A percentile compares a stretch with the other conserved stretches of the same genome.
Evolutionary conservation across 192 early-diverging fungal genomes (phyloP).

Genomic region (Neocallimastix lanati): DNA sequence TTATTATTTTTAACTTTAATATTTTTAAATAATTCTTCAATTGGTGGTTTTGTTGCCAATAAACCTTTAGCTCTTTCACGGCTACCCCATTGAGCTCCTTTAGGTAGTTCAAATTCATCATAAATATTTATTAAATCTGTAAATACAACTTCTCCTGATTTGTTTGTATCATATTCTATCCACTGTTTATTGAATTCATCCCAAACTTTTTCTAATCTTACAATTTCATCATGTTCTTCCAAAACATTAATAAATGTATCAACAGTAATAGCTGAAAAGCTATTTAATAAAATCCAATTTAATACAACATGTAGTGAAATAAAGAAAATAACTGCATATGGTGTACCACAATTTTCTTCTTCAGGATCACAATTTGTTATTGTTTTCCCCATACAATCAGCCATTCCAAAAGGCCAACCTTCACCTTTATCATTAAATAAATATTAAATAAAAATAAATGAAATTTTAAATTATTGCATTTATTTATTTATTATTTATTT

Average conservation of each 20-base stretch:
- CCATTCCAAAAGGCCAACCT: background rate
- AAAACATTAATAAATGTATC: background rate
- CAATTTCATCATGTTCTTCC: background rate
- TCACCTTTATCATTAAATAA: too few species aligned
- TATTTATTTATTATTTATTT: too few species aligned
- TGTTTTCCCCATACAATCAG: background rate
- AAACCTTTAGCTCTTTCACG: background rate
- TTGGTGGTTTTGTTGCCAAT: background rate
- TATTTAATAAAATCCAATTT: background rate
- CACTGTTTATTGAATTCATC: background rate
- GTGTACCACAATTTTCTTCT: background rate
- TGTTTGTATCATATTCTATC: background rate
- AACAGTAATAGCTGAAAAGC: background rate
- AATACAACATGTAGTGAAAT: background rate
- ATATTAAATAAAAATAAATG: too few species aligned
- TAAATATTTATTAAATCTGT: background rate
- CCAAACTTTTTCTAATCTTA: background rate
- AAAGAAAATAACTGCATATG: background rate
- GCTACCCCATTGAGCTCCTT: background rate
- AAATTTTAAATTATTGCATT: too few species aligned
- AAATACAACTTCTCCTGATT: background rate
- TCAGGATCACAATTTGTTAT: background rate
- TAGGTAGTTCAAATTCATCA: background rate
- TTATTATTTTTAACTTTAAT: background rate
- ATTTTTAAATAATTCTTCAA: background rate